These are phyloP conservation scores for Candida frijolesensis DNA, from an alignment of 1,139 yeast species.

Conservation along the genomic window DNA sequence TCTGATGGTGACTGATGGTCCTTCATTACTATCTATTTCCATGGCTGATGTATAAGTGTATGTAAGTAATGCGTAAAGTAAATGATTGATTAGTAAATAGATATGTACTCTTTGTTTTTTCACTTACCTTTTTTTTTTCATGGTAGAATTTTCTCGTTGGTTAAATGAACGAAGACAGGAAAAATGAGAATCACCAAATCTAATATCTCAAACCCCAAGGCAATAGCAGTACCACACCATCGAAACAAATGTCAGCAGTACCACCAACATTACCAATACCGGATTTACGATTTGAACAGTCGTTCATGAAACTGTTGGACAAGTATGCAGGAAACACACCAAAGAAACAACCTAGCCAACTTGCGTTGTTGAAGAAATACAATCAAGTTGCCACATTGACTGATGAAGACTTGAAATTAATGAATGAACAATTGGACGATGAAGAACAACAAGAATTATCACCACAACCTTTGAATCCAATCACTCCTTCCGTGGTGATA, in stretches of 20 bases:
- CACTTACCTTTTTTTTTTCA: constrained; percentile 1
- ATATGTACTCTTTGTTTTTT: not conserved
- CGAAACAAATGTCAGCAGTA: no score
- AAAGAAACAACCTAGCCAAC: constrained; percentile 3
- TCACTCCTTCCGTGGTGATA: constrained; percentile 50
- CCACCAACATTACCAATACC: constrained; percentile 46
- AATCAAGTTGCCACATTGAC: constrained; percentile 18
- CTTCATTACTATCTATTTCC: constrained; percentile 45
- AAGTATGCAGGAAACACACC: constrained; percentile 28
- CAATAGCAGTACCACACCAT: not conserved
- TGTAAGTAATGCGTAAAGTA: not conserved
- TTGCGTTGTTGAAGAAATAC: constrained; percentile 1
- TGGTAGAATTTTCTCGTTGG: not conserved
- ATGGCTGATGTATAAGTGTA: constrained; percentile 18
- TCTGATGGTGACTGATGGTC: constrained; percentile 87
- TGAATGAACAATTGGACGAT: constrained; percentile 25
- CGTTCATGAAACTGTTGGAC: constrained; percentile 54
- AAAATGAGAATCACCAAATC: no score
- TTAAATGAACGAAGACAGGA: not conserved
- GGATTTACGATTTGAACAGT: constrained; percentile 65
- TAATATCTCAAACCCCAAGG: no score
- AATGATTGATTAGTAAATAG: not conserved
- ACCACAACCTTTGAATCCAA: constrained; percentile 31
- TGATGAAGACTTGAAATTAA: constrained; percentile 26
- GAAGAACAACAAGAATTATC: constrained; percentile 23